Evolutionary conservation across 2,329 filamentous ascomycete genomes (phyloP).

Genomic region (Arthrobotrys sphaeroides): DNA sequence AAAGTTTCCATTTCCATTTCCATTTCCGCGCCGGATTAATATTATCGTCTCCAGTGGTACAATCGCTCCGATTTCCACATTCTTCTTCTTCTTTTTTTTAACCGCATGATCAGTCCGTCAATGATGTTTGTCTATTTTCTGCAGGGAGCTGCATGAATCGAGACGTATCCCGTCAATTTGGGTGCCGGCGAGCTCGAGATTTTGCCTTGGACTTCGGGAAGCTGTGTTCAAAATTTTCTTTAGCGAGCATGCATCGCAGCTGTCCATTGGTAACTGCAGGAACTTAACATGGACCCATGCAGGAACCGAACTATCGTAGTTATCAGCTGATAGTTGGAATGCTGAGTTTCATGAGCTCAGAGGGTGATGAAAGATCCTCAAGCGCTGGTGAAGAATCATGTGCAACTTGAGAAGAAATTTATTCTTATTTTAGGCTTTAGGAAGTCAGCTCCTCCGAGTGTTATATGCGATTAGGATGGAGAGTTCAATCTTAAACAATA

Average conservation of each 20-base stretch:
- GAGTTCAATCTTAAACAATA: conserved; percentile 17
- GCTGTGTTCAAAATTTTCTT: conserved; percentile 3
- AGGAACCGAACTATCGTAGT: conserved; percentile 27
- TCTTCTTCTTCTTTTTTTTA: too few species aligned
- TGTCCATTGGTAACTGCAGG: conserved; percentile 50
- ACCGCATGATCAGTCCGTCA: background rate
- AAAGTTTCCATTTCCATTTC: conserved; percentile 29
- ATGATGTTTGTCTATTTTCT: background rate
- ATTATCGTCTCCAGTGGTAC: conserved; percentile 26
- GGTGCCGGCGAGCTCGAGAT: conserved; percentile 15
- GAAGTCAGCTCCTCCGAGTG: conserved; percentile 7
- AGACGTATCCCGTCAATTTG: conserved; percentile 3
- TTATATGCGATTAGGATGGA: background rate
- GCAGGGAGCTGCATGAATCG: conserved; percentile 26
- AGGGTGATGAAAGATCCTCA: conserved; percentile 33
- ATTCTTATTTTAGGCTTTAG: background rate
- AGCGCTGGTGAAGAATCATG: conserved; percentile 38
- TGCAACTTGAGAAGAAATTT: conserved; percentile 9
- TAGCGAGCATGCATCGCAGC: conserved; percentile 41
- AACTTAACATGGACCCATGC: conserved; percentile 45
- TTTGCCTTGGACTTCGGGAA: conserved; percentile 3
- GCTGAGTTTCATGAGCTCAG: background rate
- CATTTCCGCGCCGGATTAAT: conserved; percentile 8
- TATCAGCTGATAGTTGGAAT: conserved; percentile 47
- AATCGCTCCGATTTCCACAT: background rate